Percentiles rank a stretch among this genome's conserved stretches.
phyloP scores from a whole-genome alignment of 805 yeast species.

The Tetrapisispora arboricola region DNA sequence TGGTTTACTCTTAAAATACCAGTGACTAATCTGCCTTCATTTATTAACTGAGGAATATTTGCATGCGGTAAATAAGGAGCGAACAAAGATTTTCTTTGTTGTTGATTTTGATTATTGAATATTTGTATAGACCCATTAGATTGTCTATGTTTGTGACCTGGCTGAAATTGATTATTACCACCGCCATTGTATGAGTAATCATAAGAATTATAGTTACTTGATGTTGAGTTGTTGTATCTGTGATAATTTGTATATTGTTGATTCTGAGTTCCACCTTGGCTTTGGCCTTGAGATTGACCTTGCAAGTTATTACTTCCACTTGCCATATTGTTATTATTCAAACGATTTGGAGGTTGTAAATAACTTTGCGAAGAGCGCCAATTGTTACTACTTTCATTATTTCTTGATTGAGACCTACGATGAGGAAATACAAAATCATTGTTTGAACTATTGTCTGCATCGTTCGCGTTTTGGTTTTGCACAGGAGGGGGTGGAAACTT shows the following conservation, averaged over 20 bases:
- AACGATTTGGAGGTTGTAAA: conserved; percentile 30
- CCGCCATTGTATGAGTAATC: neutral
- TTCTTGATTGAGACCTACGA: conserved; percentile 24
- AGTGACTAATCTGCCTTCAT: conserved; percentile 84
- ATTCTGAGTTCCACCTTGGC: neutral
- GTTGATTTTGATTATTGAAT: conserved; percentile 25
- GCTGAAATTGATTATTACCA: conserved; percentile 38
- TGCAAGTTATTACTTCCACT: neutral
- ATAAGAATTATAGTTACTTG: conserved; percentile 1
- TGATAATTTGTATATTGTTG: conserved; percentile 8
- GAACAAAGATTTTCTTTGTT: conserved; percentile 66
- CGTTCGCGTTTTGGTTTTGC: conserved; percentile 10
- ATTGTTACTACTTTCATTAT: conserved; percentile 32
- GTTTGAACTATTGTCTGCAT: conserved; percentile 6
- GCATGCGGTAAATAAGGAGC: conserved; percentile 95
- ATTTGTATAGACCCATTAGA: conserved; percentile 59
- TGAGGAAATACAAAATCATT: conserved; percentile 24
- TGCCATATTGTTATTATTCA: conserved; percentile 6
- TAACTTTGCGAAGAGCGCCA: conserved; percentile 46
- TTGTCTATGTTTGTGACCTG: conserved; percentile 70
- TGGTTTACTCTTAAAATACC: conserved; percentile 91
- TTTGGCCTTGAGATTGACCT: conserved; percentile 2
- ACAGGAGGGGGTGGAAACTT: conserved; percentile 25
- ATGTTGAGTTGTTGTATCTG: conserved; percentile 12
- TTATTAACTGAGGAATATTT: conserved; percentile 76